A percentile compares a stretch with the other conserved stretches of the same genome.
Conservation (phyloP, 345 rosid species). For the Syzygium grande region DNA sequence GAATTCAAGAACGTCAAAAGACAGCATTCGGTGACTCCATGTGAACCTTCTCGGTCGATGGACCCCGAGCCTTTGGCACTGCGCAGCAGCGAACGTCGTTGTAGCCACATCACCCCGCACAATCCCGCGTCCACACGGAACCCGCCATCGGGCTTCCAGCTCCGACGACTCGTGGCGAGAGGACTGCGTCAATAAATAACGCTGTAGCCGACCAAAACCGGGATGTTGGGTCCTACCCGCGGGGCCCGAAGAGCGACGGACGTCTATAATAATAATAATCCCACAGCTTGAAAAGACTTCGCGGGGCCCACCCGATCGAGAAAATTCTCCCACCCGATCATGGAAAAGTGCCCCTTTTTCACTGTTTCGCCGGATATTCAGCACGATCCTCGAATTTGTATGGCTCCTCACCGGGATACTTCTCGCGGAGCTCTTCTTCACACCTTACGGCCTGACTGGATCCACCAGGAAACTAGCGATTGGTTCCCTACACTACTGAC, state of each 20-base stretch:
- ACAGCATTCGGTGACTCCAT: not conserved
- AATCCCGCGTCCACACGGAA: not conserved
- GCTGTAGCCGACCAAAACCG: not conserved
- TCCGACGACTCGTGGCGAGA: not conserved
- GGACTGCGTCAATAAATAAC: rapidly evolving
- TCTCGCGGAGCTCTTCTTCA: not conserved
- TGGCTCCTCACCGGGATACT: not conserved
- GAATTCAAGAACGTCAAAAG: not conserved
- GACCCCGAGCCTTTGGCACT: not conserved
- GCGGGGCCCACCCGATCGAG: not conserved
- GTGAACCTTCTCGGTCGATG: not conserved
- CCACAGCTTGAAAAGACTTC: not conserved
- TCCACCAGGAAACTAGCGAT: not conserved
- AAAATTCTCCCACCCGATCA: not conserved
- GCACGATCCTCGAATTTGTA: not conserved
- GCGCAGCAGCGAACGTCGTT: rapidly evolving
- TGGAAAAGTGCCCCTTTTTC: rapidly evolving
- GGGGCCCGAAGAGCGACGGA: not conserved
- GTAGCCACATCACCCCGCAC: not conserved
- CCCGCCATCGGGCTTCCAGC: not conserved
- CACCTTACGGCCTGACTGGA: too few species aligned
- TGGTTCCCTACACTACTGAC: not conserved
- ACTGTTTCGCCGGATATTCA: not conserved
- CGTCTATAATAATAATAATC: not conserved
- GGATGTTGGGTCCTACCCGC: not conserved